A percentile compares a stretch with the other conserved stretches of the same genome.
Evolutionary conservation across 345 rosid genomes (phyloP).

Genomic region (Camelina laxa): DNA sequence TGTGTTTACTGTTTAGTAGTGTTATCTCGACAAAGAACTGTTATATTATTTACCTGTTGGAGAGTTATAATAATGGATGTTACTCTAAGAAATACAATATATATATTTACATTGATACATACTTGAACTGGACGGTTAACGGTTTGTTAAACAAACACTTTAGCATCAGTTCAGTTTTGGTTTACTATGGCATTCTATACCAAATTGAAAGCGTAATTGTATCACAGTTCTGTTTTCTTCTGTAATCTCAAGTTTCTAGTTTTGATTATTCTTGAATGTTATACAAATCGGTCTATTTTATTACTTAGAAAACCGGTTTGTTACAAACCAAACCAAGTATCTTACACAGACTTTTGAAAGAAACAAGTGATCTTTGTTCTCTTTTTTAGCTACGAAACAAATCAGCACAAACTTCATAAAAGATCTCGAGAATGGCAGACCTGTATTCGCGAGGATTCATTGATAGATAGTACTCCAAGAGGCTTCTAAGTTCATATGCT

Average conservation of each 20-base stretch:
- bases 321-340: conserved; percentile 27
- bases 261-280: background rate
- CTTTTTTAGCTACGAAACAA: conserved; percentile 58
- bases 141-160: background rate
- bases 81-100: background rate
- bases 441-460: conserved; percentile 74
- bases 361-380: conserved; percentile 20
- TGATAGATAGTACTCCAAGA: conserved; percentile 79
- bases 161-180: background rate
- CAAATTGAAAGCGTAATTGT: background rate
- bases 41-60: conserved; percentile 23
- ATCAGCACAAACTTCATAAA: conserved; percentile 76
- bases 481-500: conserved; percentile 71
- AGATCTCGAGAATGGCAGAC: conserved; percentile 68
- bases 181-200: background rate
- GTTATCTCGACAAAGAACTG: too few species aligned
- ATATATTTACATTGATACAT: background rate
- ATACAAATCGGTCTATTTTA: conserved; percentile 17
- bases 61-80: conserved; percentile 8
- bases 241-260: background rate
- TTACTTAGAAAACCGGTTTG: conserved; percentile 7
- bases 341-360: conserved; percentile 28
- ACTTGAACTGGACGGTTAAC: conserved; percentile 3
- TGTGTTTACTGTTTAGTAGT: conserved; percentile 10
- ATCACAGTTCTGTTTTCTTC: conserved; percentile 1